Base-by-base conservation (phyloP, 176 grass and related monocot genomes). In the Carex littledalei region DNA sequence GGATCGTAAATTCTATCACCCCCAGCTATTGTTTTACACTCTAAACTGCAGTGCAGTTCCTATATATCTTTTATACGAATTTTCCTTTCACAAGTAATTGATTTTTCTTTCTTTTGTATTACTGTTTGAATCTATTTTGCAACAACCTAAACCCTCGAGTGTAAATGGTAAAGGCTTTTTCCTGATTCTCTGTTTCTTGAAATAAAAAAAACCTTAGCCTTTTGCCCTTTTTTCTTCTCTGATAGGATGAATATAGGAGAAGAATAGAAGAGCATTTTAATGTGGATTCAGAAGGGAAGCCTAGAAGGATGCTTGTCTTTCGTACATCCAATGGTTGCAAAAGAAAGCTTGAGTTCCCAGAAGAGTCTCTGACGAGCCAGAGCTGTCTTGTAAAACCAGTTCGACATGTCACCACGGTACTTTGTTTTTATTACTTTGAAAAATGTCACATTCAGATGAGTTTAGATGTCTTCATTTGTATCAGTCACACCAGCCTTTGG, bases 191-290 rank as follows among this genome's bases (percentile, higher is more conserved):
- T 66, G 60, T 74, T 63, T 45, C 64, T 76, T 63, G 41, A 67
- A 26, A n/a, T 18, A 64, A 17, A 20, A 6, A 15, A 11, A 29
- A 41, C 7, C 7, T 0, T 54, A 16, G 18, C 6, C 3, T 0
- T 54, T 8, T 5, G 21, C 8, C 7, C 5, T 63, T n/a, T 72
- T 55, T 67, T 11, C 14, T 79, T 57, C 41, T 52, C 32, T 65
- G 60, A 31, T 53, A 89, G 83, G 76, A 89, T 24, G 87, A 85
- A 70, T 89, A 89, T 81, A 89, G 84, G 83, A 89, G 87, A 52
- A 70, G 54, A 67, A 24, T 89, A 29, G 77, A 82, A 71, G 78
- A 89, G 54, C 60, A 77, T 55, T 43, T 85, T 59, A 82, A 43
- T 14, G 54, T 82, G 56, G 87, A 85, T 74, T 85, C 84, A 5